Base-by-base conservation (phyloP, 495 filamentous ascomycete genomes). In the Cetradonia linearis region DNA sequence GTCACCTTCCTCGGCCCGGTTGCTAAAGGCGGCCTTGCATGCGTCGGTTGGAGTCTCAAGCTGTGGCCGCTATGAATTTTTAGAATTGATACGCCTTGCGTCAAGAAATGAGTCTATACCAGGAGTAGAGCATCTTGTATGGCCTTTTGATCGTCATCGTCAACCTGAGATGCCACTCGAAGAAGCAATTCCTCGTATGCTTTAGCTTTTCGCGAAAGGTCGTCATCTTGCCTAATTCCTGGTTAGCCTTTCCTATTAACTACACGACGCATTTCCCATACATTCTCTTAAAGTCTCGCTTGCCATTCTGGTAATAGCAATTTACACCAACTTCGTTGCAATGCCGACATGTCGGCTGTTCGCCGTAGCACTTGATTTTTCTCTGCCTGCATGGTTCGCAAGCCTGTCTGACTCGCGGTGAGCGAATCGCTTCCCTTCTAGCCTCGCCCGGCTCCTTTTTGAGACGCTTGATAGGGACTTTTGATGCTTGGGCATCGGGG, bases 351-450 rank as follows among this genome's bases (percentile, higher is more conserved):
- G 69, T 73, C 50, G 78, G 79, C 60, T 74, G 74, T 20, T 75
- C 78, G 25, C 81, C 81, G 37, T 77, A 77, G 64, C 81, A 83
- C 66, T 82, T 84, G 47, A 79, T 79, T 66, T 84, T 84, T 48
- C 75, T 73, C 55, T 73, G 71, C 40, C 75, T 69, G 60, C 77
- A 79, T 11, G 71, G 71, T 59, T 79, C 75, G 63, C 77, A 79
- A 31, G 76, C 75, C 59, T 74, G 74, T 57, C 70, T 70, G 30
- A 77, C 73, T 60, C 61, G 52, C 28, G 56, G 7, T 31, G 49
- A 37, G 42, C 27, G 48, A 25, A 48, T 47, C 16, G 2, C 49
- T 38, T 30, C 37, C 13, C n/a, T 27, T 20, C 27, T 50, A 20
- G 14, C 30, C 27, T 37, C 36, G 28, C 27, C 58, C 11, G 52